A percentile compares a stretch with the other conserved stretches of the same genome.
Evolutionary conservation across 768 basidiomycete species (phyloP).

Genomic region (Termitomyces sp.): DNA sequence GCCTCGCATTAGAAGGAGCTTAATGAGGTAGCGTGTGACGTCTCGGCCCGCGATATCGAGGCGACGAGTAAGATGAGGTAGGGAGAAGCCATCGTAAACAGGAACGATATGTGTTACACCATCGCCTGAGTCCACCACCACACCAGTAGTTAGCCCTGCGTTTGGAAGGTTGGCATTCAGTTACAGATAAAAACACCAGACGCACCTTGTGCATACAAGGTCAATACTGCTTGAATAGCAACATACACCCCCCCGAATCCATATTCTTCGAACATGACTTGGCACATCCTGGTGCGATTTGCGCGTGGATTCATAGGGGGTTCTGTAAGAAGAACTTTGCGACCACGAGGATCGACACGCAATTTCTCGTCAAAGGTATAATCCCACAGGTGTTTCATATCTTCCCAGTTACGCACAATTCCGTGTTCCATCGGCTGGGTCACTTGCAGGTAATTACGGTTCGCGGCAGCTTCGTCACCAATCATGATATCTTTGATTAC

Average conservation of each 20-base stretch:
- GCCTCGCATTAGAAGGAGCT: constrained; percentile 99
- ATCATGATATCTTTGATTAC: constrained; percentile 97
- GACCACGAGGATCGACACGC: constrained; percentile 76
- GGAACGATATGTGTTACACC: constrained; percentile 99
- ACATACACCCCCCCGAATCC: constrained; percentile 95
- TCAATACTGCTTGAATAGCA: constrained; percentile 97
- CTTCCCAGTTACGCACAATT: constrained; percentile 98
- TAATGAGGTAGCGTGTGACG: constrained; percentile 98
- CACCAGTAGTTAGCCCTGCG: constrained; percentile 92
- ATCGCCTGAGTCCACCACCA: constrained; percentile 98
- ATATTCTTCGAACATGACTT: constrained; percentile 99
- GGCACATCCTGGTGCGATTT: constrained; percentile 90
- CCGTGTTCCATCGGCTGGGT: constrained; percentile 99
- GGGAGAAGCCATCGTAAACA: constrained; percentile 93
- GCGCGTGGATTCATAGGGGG: constrained; percentile 98
- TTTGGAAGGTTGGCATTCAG: not conserved
- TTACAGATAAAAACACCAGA: not conserved
- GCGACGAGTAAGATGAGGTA: constrained; percentile 91
- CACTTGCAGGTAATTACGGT: constrained; percentile 93
- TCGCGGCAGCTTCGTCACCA: constrained; percentile 92
- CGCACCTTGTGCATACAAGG: constrained; percentile 96
- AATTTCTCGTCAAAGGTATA: constrained; percentile 98
- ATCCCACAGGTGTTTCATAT: constrained; percentile 98
- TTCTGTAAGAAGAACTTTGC: constrained; percentile 92
- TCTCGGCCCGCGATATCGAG: constrained; percentile 98